phyloP scores from a whole-genome alignment of 23 red algal species.

The Gracilaria domingensis region DNA sequence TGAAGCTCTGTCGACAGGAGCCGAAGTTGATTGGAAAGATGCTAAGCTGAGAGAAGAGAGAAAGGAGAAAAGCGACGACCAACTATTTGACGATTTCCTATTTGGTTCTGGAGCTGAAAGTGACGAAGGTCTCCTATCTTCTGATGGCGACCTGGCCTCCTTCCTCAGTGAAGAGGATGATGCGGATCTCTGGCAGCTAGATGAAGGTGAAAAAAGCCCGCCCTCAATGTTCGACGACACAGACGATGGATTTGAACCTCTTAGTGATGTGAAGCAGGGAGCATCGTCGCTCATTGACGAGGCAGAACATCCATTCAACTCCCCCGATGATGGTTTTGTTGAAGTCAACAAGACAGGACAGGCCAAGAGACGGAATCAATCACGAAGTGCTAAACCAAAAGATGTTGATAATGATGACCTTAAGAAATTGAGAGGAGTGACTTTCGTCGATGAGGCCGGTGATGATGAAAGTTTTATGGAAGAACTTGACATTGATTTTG shows the following conservation, averaged over 20 bases:
- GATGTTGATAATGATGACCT: neutral
- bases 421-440: neutral
- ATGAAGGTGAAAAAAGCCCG: conserved; percentile 33
- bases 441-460: neutral
- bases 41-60: neutral
- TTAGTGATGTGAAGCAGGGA: conserved; percentile 22
- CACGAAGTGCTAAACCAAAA: neutral
- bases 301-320: conserved; percentile 43
- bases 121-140: conserved; percentile 19
- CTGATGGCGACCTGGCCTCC: conserved; percentile 7
- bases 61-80: neutral
- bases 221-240: conserved; percentile 34
- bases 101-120: neutral
- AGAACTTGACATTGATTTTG: neutral
- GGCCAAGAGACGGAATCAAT: neutral
- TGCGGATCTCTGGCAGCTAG: conserved; percentile 28
- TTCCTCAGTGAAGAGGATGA: conserved; percentile 25
- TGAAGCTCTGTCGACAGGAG: neutral
- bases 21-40: neutral
- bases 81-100: conserved; percentile 3
- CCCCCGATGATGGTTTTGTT: conserved; percentile 19
- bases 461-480: neutral
- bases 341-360: conserved; percentile 6
- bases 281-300: conserved; percentile 30
- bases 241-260: conserved; percentile 25